Evolutionary conservation across 1,284 basidiomycete species (phyloP), one percentile per base, ranked within the genome.

Genomic region (Heterobasidion irregulare): DNA sequence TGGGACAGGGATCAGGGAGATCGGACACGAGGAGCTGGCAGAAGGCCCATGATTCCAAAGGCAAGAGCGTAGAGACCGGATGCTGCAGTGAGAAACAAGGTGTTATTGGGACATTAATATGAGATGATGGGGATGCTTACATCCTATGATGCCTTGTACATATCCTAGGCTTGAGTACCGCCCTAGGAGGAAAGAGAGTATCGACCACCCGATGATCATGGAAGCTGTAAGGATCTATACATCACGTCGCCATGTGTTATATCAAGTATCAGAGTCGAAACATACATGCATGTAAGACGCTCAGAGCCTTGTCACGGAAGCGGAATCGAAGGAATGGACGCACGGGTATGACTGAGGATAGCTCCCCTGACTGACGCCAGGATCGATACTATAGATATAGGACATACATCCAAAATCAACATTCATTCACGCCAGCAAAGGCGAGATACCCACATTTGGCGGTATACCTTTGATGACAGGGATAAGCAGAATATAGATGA

Each of bases 1-100:
- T 41, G 12, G n/a, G 46, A 7, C 46, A 16, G 16, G 46, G 46
- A 32, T 16, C 18, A 16, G 46, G 46, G 46, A 47, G 19, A 32
- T 26, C 33, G 73, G 54, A 76, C 67, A 64, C 75, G 75, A 12
- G 85, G 86, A 33, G 78, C 77, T 9, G 86, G 84, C 53, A 89
- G 70, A 33, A 89, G 71, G 1, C 86, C 86, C 56, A 89, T 74
- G 43, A 88, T 66, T 32, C 86, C 86, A 64, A 89, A 86, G 15
- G 73, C 73, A 43, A 88, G 72, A 9, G 80, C 79, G 62, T 89
- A 89, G 48, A 88, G 65, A 15, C 82, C 84, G 15, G 78, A 81
- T 8, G 82, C 84, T 87, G 60, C 10, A 35, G 51, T 6, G 16
- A n/a, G 16, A 18, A n/a, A 10, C 8, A n/a, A 50, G 34, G 15